phyloP scores from a whole-genome alignment of 1,139 yeast genomes.

The Protomyces inundatus region DNA sequence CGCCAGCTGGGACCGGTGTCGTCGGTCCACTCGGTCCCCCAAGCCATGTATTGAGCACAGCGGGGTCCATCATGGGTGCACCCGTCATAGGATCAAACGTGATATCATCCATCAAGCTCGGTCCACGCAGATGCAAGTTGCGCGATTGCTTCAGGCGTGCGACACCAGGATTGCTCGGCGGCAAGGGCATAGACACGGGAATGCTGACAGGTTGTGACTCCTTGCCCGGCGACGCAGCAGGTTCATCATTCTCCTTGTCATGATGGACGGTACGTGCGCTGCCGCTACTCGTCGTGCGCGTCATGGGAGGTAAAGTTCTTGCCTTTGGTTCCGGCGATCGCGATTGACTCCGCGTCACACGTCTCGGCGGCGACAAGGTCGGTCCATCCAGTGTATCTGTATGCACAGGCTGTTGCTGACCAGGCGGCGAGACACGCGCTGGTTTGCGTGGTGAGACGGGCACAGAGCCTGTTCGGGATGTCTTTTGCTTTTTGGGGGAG shows the following conservation, averaged over 20 bases:
- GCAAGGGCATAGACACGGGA: no score
- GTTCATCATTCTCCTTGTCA: background rate
- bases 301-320: background rate
- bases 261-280: background rate
- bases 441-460: background rate
- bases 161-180: background rate
- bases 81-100: slow-evolving; percentile 23
- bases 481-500: background rate
- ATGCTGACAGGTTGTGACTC: background rate
- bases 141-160: background rate
- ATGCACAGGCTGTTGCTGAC: background rate
- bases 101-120: slow-evolving; percentile 18
- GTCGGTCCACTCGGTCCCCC: background rate
- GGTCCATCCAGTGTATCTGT: background rate
- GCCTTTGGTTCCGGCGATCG: slow-evolving; percentile 11
- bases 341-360: slow-evolving; percentile 18
- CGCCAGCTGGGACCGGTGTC: slow-evolving; percentile 2
- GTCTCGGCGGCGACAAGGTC: slow-evolving; percentile 4
- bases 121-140: slow-evolving; percentile 13
- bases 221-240: background rate
- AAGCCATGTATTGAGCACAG: slow-evolving; percentile 11
- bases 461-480: background rate
- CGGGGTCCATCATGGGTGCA: slow-evolving; percentile 21
- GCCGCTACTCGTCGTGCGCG: background rate
- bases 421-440: background rate